These are phyloP conservation scores for Vitis amurensis DNA, from an alignment of 164 flowering plant genomes.

Conservation along the genomic window DNA sequence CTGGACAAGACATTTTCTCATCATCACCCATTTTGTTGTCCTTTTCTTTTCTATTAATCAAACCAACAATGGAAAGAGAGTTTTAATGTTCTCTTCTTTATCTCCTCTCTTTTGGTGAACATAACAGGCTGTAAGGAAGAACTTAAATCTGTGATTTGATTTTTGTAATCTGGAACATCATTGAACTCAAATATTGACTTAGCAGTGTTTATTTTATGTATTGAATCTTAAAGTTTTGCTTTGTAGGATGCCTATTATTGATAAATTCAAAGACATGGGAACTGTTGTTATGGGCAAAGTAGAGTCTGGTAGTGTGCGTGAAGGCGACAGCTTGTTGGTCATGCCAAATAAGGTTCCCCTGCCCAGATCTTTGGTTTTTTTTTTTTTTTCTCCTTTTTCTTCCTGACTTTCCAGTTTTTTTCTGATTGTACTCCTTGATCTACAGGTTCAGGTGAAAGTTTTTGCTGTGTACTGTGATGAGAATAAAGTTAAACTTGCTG, in stretches of 20 bases:
- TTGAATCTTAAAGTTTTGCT: background rate
- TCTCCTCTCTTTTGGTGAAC: too few species aligned
- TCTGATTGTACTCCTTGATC: slow-evolving; percentile 1
- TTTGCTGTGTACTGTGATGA: slow-evolving; percentile 74
- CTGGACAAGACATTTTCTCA: too few species aligned
- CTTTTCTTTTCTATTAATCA: too few species aligned
- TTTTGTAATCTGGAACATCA: too few species aligned
- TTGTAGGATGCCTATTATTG: slow-evolving; percentile 91
- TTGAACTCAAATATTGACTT: background rate
- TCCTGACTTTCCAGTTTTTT: background rate
- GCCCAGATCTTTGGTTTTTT: too few species aligned
- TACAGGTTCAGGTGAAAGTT: slow-evolving; percentile 85
- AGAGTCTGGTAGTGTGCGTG: slow-evolving; percentile 87
- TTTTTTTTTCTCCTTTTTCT: background rate
- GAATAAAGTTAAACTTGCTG: slow-evolving; percentile 64
- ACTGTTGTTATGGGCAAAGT: slow-evolving; percentile 98
- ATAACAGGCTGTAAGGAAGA: too few species aligned
- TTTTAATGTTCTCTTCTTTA: too few species aligned
- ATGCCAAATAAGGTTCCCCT: slow-evolving; percentile 91
- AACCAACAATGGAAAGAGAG: too few species aligned
- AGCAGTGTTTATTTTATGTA: background rate
- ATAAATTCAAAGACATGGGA: slow-evolving; percentile 98
- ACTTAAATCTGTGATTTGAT: too few species aligned
- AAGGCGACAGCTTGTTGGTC: slow-evolving; percentile 76
- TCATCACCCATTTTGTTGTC: too few species aligned